Base-by-base conservation (phyloP, 2,329 filamentous ascomycete species). In the Alternaria solani region DNA sequence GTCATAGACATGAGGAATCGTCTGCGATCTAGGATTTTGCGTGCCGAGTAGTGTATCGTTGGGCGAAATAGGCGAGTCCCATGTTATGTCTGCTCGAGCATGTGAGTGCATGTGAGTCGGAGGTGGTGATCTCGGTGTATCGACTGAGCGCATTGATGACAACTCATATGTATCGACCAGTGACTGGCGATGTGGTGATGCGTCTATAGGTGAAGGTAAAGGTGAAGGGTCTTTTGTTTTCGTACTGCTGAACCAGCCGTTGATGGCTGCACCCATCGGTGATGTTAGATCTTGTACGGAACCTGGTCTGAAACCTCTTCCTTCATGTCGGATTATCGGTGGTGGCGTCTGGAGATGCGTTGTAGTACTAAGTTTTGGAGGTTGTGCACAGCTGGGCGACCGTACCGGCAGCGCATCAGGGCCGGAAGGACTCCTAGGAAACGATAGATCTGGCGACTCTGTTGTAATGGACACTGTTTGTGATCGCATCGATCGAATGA, bases 141-240 rank as follows among this genome's bases (percentile, higher is more conserved):
- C 38, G 4, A 57, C 64, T 3, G 67, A 65, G 23, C 70, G 69
- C 5, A 65, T 43, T 2, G 67, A 68, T 3, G 55, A 61, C 0
- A 69, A 47, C 25, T 69, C 54, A 16, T 69, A 57, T 20, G 63
- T 57, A 23, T 70, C 70, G n/a, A 64, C 63, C 7, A 62, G 46
- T 16, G 63, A 52, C 7, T 63, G 62, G 14, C 61, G 57, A 44
- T 59, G 64, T 6, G 60, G 44, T 4, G 67, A 63, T 16, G 34
- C 11, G 11, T 23, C 32, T n/a, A 39, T 41, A 43, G 59, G 55
- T 5, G 36, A 39, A 36, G 48, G 43, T 2, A 55, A 30, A 12
- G 52, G 43, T 8, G 32, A 28, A 5, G 49, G 4, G 48, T 32
- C 28, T 43, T 56, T 9, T 36, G 52, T 20, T 36, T 56, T 11